Base-by-base conservation (phyloP, 148 eudicot species). In the Nepenthes mirabilis region DNA sequence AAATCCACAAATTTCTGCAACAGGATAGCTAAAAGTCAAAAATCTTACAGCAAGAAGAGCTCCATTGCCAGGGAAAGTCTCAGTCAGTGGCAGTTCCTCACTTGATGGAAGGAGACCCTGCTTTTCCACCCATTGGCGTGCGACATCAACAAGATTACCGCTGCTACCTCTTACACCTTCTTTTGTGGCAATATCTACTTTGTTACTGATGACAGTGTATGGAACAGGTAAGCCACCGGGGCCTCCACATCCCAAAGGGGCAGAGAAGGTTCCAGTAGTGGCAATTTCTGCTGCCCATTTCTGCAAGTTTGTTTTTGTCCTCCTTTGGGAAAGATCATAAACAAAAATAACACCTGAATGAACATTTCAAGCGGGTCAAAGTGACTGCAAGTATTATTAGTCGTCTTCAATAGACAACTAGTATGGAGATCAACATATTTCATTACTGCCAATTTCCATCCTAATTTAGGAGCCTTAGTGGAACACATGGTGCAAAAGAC, bases 61-160 rank as follows among this genome's bases (percentile, higher is more conserved):
- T 61, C 82, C 83, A 71, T 76, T 74, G 56, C 88, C 79, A 33
- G 97, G 97, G 66, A 90, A 90, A 67, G 82, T 83, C 72, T 82
- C 94, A 43, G 83, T 75, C 74, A 83, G 43, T 11, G 97, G 97
- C 50, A 90, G 82, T 69, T 89, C 97, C 56, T 89, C 97, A 47
- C 80, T 82, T 40, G 84, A 72, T 50, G 94, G 78, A 63, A 89
- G 87, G 52, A 89, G 77, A 61, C 97, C 97, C 72, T 90, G 97
- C 79, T 90, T 90, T 73, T 90, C 97, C 59, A 86, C 97, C 97
- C 97, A 90, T 43, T 90, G 90, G 36, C 85, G 81, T 43, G 94
- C 97, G 52, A 72, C 77, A 68, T 90, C 97, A 63, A 90, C 94
- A 64, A 90, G 97, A 74, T 90, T 90, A 56, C 97, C 97, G 64